Percentiles rank a stretch among this genome's conserved stretches.
Conservation (phyloP, 768 basidiomycete species). For the Mycena filopes region DNA sequence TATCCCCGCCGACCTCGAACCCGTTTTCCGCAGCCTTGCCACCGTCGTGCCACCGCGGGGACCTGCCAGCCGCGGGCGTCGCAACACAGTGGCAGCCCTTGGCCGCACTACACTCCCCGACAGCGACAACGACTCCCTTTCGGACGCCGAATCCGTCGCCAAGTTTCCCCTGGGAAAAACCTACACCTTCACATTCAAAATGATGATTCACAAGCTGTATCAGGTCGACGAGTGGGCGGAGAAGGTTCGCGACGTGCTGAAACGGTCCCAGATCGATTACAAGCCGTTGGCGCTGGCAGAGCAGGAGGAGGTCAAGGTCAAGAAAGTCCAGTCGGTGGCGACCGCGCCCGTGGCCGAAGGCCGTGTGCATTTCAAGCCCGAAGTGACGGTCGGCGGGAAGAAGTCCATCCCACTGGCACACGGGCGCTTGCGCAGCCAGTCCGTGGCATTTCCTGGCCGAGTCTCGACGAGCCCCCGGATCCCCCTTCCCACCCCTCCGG, state of each 20-base stretch:
- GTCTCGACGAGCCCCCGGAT: constrained; percentile 1
- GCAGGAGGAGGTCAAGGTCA: constrained; percentile 35
- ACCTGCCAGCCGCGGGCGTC: constrained; percentile 38
- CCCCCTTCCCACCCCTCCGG: constrained; percentile 10
- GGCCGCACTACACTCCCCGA: constrained; percentile 22
- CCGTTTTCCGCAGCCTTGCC: constrained; percentile 42
- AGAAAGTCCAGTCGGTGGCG: constrained; percentile 31
- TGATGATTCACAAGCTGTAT: constrained; percentile 76
- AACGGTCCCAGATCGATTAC: constrained; percentile 64
- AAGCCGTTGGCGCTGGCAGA: constrained; percentile 66
- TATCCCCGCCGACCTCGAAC: constrained; percentile 42
- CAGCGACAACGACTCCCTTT: constrained; percentile 24
- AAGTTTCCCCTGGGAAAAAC: constrained; percentile 58
- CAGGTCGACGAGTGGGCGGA: constrained; percentile 67
- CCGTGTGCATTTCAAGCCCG: constrained; percentile 42
- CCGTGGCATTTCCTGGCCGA: constrained; percentile 37
- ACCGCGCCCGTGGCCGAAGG: constrained; percentile 27
- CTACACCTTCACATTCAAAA: constrained; percentile 72
- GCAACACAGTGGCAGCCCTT: constrained; percentile 35
- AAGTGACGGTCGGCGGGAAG: constrained; percentile 32
- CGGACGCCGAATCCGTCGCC: constrained; percentile 42
- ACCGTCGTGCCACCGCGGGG: constrained; percentile 30
- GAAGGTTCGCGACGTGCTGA: constrained; percentile 64
- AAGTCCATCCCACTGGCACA: constrained; percentile 32
- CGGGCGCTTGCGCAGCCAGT: constrained; percentile 48